Percentiles rank a stretch among this genome's conserved stretches.
Evolutionary conservation across 2,329 filamentous ascomycete genomes (phyloP).

Genomic region (Sporothrix curviconia): DNA sequence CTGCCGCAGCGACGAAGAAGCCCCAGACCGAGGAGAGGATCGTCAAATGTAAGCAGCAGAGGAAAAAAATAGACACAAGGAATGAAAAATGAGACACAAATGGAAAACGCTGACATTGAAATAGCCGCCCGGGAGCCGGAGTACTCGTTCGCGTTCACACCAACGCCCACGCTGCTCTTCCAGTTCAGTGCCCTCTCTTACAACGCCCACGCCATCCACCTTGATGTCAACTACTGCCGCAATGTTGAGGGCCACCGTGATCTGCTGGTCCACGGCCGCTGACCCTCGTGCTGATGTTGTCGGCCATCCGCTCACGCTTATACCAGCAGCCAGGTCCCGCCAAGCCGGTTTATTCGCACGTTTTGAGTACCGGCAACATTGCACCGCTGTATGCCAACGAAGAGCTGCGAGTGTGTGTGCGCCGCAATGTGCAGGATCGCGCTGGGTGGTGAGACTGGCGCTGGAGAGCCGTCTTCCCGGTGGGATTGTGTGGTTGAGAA

Average conservation of each 20-base stretch:
- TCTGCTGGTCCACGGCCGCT: constrained; percentile 80
- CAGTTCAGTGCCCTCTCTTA: constrained; percentile 85
- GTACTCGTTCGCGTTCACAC: constrained; percentile 49
- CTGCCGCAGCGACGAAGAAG: background rate
- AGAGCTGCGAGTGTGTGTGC: constrained; percentile 62
- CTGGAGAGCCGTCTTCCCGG: constrained; percentile 29
- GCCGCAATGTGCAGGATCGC: constrained; percentile 35
- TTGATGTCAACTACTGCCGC: constrained; percentile 65
- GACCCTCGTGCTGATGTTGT: constrained; percentile 68
- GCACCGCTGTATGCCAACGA: constrained; percentile 73
- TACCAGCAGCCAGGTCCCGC: constrained; percentile 19
- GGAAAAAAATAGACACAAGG: no score
- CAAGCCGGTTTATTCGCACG: constrained; percentile 35
- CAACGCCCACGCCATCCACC: constrained; percentile 88
- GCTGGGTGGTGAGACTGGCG: constrained; percentile 30
- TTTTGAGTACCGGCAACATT: constrained; percentile 77
- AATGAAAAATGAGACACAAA: background rate
- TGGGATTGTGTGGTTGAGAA: constrained; percentile 63
- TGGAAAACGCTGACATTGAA: background rate
- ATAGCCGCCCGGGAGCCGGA: constrained; percentile 31
- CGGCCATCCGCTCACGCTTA: constrained; percentile 42
- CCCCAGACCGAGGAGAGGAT: background rate
- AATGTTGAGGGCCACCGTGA: constrained; percentile 67
- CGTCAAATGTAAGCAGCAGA: background rate
- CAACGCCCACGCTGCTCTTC: constrained; percentile 69